Percentiles rank a stretch among this genome's conserved stretches.
These are phyloP conservation scores for Adenanthera pavonina DNA, from an alignment of 306 rosid species.

Conservation along the genomic window DNA sequence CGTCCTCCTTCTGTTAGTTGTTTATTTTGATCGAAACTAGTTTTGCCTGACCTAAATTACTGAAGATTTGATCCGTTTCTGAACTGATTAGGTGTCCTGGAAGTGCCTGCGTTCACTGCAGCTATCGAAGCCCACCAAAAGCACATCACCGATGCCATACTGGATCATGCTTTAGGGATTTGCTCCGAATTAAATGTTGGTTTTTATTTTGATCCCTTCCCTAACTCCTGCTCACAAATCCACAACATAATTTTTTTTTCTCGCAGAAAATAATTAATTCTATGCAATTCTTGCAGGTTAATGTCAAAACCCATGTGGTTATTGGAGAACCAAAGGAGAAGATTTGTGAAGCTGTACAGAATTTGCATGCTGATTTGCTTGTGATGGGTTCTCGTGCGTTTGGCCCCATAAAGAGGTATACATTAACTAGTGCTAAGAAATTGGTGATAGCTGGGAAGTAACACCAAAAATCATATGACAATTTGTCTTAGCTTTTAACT, in stretches of 20 bases:
- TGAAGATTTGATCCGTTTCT: not conserved
- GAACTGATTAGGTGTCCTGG: slow-evolving; percentile 56
- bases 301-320: slow-evolving; percentile 68
- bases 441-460: slow-evolving; percentile 6
- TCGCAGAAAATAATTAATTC: not conserved
- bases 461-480: not conserved
- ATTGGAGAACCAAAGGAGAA: slow-evolving; percentile 94
- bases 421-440: not conserved
- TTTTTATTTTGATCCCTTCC: slow-evolving; percentile 12
- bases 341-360: slow-evolving; percentile 76
- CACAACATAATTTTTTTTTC: not conserved
- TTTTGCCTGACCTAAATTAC: not conserved
- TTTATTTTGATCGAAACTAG: not conserved
- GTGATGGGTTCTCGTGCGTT: slow-evolving; percentile 84
- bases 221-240: not conserved
- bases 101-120: slow-evolving; percentile 88
- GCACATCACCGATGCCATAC: slow-evolving; percentile 74
- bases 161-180: slow-evolving; percentile 69
- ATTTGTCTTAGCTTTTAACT: not conserved
- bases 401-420: slow-evolving; percentile 86
- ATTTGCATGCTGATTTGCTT: slow-evolving; percentile 78
- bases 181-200: slow-evolving; percentile 60
- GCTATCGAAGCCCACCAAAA: slow-evolving; percentile 94
- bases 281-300: slow-evolving; percentile 41
- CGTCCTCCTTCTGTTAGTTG: not conserved